Percentiles rank a stretch among this genome's conserved stretches.
These are phyloP conservation scores for Nyssa sinensis DNA, from an alignment of 148 eudicot species.

Conservation along the genomic window DNA sequence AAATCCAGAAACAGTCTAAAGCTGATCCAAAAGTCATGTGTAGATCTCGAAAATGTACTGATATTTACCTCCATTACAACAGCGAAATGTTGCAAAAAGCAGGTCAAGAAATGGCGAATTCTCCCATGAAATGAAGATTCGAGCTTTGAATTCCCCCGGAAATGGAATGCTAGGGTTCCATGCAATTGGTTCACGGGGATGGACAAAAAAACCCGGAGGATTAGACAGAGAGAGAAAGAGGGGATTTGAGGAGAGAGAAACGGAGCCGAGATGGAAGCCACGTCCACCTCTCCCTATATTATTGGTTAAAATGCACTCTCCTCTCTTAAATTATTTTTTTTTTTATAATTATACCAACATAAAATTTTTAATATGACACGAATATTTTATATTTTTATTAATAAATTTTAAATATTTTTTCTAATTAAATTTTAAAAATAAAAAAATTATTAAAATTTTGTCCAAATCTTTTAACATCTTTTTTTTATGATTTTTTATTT, in stretches of 20 bases:
- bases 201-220: neutral
- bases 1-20: neutral
- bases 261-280: too few species aligned
- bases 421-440: too few species aligned
- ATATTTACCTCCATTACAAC: conserved; percentile 8
- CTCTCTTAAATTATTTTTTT: too few species aligned
- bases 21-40: neutral
- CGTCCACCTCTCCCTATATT: neutral
- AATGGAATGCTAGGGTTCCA: neutral
- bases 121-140: conserved; percentile 18
- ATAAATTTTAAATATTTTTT: too few species aligned
- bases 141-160: conserved; percentile 1
- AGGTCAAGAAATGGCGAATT: conserved; percentile 16
- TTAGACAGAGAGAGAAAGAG: neutral
- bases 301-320: too few species aligned
- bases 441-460: too few species aligned
- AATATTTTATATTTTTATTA: too few species aligned
- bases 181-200: neutral
- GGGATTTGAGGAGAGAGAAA: too few species aligned
- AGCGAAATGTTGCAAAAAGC: conserved; percentile 1
- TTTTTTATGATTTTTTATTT: neutral
- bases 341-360: too few species aligned
- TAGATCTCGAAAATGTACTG: neutral
- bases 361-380: too few species aligned
- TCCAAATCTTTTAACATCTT: too few species aligned